These are phyloP conservation scores for Lachnellula hyalina DNA, from an alignment of 2,329 filamentous ascomycete genomes.

Conservation along the genomic window DNA sequence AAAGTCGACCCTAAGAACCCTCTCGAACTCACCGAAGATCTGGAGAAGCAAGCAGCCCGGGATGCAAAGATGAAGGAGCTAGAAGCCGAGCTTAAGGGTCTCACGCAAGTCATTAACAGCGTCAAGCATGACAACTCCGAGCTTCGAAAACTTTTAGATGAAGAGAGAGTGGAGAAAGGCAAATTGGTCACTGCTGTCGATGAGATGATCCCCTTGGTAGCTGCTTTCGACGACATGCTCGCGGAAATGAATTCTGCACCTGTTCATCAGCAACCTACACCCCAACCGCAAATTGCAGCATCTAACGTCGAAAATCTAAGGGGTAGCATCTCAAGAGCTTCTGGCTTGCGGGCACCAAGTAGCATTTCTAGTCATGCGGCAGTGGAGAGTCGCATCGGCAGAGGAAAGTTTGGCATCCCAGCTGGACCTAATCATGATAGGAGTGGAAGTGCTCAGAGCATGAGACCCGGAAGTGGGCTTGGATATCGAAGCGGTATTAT, in stretches of 20 bases:
- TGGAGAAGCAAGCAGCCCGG: slow-evolving; percentile 60
- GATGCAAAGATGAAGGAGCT: slow-evolving; percentile 81
- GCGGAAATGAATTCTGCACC: slow-evolving; percentile 26
- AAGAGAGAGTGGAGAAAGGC: slow-evolving; percentile 76
- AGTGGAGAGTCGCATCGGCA: slow-evolving; percentile 42
- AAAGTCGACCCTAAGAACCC: slow-evolving; percentile 46
- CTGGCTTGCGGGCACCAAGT: slow-evolving; percentile 57
- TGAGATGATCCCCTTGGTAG: slow-evolving; percentile 72
- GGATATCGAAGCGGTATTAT: slow-evolving; percentile 65
- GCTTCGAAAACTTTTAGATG: slow-evolving; percentile 60
- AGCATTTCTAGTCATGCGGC: slow-evolving; percentile 36
- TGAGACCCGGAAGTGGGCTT: slow-evolving; percentile 29
- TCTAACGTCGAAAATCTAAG: slow-evolving; percentile 43
- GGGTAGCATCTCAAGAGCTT: slow-evolving; percentile 49
- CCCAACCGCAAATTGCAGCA: slow-evolving; percentile 30
- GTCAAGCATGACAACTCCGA: slow-evolving; percentile 65
- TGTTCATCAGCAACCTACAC: slow-evolving; percentile 22
- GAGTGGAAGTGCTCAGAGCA: slow-evolving; percentile 34
- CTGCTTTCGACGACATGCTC: slow-evolving; percentile 34
- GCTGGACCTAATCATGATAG: slow-evolving; percentile 26
- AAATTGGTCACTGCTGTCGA: slow-evolving; percentile 77
- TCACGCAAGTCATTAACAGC: slow-evolving; percentile 66
- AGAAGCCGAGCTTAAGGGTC: slow-evolving; percentile 65
- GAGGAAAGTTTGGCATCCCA: slow-evolving; percentile 25
- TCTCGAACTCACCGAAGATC: slow-evolving; percentile 36